A percentile compares a stretch with the other conserved stretches of the same genome.
Conservation (phyloP, 2,329 filamentous ascomycete genomes). For the Westerdykella ornata region DNA sequence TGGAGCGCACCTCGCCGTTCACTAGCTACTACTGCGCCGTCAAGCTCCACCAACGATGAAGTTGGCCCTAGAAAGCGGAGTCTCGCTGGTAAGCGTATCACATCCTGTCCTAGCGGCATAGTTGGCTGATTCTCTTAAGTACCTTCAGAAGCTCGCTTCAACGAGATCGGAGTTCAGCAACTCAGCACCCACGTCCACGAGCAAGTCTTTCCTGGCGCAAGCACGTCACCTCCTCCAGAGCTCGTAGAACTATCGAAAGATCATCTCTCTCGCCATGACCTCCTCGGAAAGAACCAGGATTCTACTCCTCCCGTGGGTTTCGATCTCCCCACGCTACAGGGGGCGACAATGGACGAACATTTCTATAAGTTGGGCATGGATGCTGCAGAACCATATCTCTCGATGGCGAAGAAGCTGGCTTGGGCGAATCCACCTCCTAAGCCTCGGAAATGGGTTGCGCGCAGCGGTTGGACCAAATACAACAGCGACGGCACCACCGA, state of each 20-base stretch:
- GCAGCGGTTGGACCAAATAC: conserved; percentile 95
- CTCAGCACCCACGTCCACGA: conserved; percentile 74
- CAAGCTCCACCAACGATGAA: neutral
- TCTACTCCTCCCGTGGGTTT: conserved; percentile 68
- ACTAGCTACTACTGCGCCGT: conserved; percentile 16
- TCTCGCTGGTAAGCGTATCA: conserved; percentile 18
- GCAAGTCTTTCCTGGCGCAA: conserved; percentile 66
- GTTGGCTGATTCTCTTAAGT: conserved; percentile 18
- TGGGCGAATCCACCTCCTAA: conserved; percentile 51
- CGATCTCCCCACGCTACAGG: conserved; percentile 73
- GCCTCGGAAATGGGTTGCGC: conserved; percentile 66
- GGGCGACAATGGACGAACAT: conserved; percentile 81
- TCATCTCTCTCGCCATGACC: conserved; percentile 76
- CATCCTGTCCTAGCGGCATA: neutral
- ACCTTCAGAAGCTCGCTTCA: conserved; percentile 62
- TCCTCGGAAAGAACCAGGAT: conserved; percentile 86
- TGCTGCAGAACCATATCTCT: conserved; percentile 76
- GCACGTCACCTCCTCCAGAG: conserved; percentile 54
- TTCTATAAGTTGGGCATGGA: conserved; percentile 84
- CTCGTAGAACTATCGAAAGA: conserved; percentile 74
- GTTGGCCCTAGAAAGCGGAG: conserved; percentile 7
- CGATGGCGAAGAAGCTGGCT: conserved; percentile 67
- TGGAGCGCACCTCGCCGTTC: conserved; percentile 18
- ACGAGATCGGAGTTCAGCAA: conserved; percentile 92
- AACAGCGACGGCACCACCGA: conserved; percentile 65